Evolutionary conservation across 345 rosid species (phyloP).

Genomic region (Syzygium aromaticum): DNA sequence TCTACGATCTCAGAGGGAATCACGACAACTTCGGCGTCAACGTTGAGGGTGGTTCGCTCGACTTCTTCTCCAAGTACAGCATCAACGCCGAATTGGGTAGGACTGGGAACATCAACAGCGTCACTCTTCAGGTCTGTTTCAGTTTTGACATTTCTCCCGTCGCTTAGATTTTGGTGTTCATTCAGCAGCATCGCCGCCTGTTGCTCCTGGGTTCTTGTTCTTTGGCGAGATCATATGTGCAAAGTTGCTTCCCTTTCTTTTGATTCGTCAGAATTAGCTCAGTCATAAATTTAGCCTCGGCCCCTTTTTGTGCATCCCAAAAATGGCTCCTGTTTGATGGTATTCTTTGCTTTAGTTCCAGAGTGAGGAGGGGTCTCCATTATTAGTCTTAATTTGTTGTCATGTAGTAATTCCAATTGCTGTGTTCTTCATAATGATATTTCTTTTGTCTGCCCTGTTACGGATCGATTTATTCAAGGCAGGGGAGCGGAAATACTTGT

Average conservation of each 20-base stretch:
- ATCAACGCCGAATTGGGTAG: conserved; percentile 69
- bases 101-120: conserved; percentile 39
- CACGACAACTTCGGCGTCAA: conserved; percentile 95
- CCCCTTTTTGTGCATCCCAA: background rate
- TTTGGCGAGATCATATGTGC: background rate
- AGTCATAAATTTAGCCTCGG: background rate
- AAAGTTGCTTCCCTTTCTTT: background rate
- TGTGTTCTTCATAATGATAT: background rate
- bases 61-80: conserved; percentile 80
- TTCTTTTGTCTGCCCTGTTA: background rate
- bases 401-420: background rate
- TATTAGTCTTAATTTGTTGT: background rate
- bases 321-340: background rate
- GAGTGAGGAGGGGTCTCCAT: background rate
- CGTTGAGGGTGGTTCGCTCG: conserved; percentile 41
- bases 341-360: background rate
- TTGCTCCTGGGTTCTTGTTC: background rate
- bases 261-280: background rate
- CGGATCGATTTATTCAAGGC: conserved; percentile 14
- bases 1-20: conserved; percentile 93
- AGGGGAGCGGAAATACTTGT: conserved; percentile 52
- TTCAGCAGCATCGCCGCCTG: background rate
- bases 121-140: conserved; percentile 65
- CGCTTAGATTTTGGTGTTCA: background rate
- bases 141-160: background rate